Base-by-base conservation (phyloP, 2,329 filamentous ascomycete species). In the Lasiodiplodia sp. region DNA sequence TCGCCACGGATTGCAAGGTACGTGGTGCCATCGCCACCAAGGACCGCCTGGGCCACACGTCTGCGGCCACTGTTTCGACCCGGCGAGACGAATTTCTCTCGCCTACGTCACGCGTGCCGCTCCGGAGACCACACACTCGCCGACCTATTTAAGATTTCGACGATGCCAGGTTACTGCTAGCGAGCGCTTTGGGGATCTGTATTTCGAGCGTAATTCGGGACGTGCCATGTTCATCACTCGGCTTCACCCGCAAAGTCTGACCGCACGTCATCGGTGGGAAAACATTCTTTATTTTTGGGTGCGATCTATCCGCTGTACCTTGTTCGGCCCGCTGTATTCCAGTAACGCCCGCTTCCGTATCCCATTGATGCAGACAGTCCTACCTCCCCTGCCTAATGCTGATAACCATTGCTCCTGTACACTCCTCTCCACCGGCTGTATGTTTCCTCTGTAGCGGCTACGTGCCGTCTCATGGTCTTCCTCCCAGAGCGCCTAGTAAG, bases 261-360 rank as follows among this genome's bases (percentile, higher is more conserved):
- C 37, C 23, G 28, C 47, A 21, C 6, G 16, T 44, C 28, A 12
- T 64, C 47, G n/a, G 47, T 31, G 31, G 52, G 37, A 28, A 53
- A 64, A 64, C 31, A 38, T 25, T 64, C 60, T 64, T 64, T 52
- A 52, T 64, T 66, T 55, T 44, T 55, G 14, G 58, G n/a, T 47
- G 63, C 63, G 63, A 40, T 66, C 63, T 66, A 66, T 66, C 51
- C 63, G 63, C 63, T 56, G 51, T 66, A 44, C 52, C 63, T 37
- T 44, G 16, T 25, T 47, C 44, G 63, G 34, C 21, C 37, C 63
- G 28, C 62, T 66, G 16, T 56, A 34, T 56, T 23, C 63, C 63
- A 37, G 4, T 40, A 66, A 66, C 63, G 52, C 63, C 63, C 63
- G 63, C 63, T 66, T 55, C 62, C 62, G 58, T 63, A 14, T 53